Base-by-base conservation (phyloP, 306 rosid genomes). In the Potentilla sterilis region DNA sequence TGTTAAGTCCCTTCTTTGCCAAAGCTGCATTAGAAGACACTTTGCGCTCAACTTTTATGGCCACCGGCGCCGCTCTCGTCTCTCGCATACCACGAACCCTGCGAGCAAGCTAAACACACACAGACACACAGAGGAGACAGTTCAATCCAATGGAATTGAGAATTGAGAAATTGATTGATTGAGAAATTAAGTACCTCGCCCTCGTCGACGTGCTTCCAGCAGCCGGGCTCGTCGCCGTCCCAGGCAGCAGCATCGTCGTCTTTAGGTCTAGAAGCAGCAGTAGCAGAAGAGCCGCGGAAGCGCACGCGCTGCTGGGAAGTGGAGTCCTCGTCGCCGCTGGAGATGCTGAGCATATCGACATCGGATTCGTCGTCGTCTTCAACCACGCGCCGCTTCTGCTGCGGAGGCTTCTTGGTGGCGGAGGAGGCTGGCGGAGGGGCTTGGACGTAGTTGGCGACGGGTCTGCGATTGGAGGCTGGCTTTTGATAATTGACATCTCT, bases 81-180 rank as follows among this genome's bases (percentile, higher is more conserved):
- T 95, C 97, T 79, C 99, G 89, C 99, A 95, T 95, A 35, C 80
- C 99, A 77, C 99, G 99, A 81, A 95, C 97, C 86, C 99, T 90
- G 62, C 96, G 96, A 74, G 90, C 85, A 88, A 95, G 99, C 99
- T 95, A 82, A 85, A 65, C 13, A 13, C 65, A 59, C 18, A 28
- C 28, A 28, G 1, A 28, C 28, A 28, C 28, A 28, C 28, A 28
- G 1, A 28, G 1, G 28, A 28, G 28, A 28, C 28, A 28, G 28
- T 28, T 28, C 28, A 28, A 21, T 54, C 59, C n/a, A 52, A 18
- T 52, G 3, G 21, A 55, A n/a, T 57, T 14, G 9, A 21, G 28
- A 28, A 28, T 28, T 28, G 28, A 28, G 28, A 28, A 28, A 28
- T 28, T 28, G 28, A 28, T 28, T 28, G 28, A 22, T 55, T 15